Conservation (phyloP, 2,329 filamentous ascomycete species). For the Fusarium sp. region DNA sequence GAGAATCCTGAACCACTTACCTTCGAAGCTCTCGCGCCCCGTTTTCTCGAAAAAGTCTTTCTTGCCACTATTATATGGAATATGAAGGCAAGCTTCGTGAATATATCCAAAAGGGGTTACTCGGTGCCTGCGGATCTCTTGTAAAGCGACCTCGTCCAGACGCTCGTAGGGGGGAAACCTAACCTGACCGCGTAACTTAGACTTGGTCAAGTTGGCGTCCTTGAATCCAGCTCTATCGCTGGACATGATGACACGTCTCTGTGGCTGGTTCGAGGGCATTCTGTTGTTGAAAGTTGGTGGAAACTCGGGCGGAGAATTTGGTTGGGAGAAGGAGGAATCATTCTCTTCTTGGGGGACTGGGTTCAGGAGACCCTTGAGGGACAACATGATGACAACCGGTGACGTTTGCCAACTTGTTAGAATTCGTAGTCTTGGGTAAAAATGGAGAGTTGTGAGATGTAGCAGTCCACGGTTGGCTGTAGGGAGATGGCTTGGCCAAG, state of each 20-base stretch:
- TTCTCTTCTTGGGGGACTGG: constrained; percentile 61
- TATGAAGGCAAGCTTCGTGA: constrained; percentile 73
- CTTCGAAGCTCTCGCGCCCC: constrained; percentile 87
- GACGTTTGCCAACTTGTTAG: constrained; percentile 30
- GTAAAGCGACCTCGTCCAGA: constrained; percentile 65
- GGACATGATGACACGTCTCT: constrained; percentile 27
- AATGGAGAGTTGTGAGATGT: constrained; percentile 18
- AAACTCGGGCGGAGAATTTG: constrained; percentile 49
- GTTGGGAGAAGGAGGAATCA: constrained; percentile 50
- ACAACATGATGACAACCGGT: constrained; percentile 63
- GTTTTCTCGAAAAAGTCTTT: constrained; percentile 89
- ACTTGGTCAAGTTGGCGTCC: constrained; percentile 63
- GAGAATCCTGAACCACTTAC: constrained; percentile 58
- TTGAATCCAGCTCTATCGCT: constrained; percentile 52
- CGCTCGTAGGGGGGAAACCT: constrained; percentile 81
- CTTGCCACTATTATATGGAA: constrained; percentile 95
- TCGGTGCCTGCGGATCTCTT: constrained; percentile 70
- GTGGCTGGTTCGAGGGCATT: constrained; percentile 8
- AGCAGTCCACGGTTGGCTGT: constrained; percentile 20
- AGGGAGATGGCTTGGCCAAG: constrained; percentile 32
- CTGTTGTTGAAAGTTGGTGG: constrained; percentile 24
- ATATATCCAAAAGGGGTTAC: constrained; percentile 75
- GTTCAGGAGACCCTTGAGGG: constrained; percentile 74
- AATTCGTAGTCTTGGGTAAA: constrained; percentile 3
- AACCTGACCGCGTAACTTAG: constrained; percentile 72